Base-by-base conservation (phyloP, 768 basidiomycete species). In the Gymnopilus junonius region DNA sequence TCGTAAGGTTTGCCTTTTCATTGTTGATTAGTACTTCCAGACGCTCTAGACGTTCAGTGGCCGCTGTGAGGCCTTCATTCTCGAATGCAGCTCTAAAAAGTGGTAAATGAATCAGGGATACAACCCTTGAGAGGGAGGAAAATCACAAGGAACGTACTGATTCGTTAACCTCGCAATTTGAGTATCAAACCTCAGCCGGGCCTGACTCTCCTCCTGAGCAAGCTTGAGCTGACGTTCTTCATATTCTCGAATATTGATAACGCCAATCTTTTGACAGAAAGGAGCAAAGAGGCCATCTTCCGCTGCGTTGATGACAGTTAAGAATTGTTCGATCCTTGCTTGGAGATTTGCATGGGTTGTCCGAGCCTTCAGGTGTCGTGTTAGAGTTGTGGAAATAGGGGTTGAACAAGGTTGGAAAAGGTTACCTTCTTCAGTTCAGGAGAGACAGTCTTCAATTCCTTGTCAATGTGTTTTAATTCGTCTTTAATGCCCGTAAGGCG, bases 221-320 rank as follows among this genome's bases (percentile, higher is more conserved):
- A 93, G 85, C 74, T 90, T 92, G 31, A 98, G 80, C 70, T 97
- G 94, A 21, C 91, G 87, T 71, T 94, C 92, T 75, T 99, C 97
- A 72, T 96, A 99, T 68, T 96, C 94, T 27, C 96, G 87, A 65
- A 99, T 94, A 75, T 89, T 89, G 15, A 77, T 73, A 7, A 97
- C 90, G 10, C 87, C 84, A 66, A 98, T 95, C 67, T 87, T 84
- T 37, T 76, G 73, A 72, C 96, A 98, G 78, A 99, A 98, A 3
- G 77, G 74, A 1, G 75, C 79, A 71, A 96, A 99, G 12, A 96
- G 77, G 2, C 79, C 79, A 70, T 94, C 93, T 71, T 98, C 97
- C 0, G 92, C 94, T 7, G 78, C 80, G 66, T 95, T 83, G 69
- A 98, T 82, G 4, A 82, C 81, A 3, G 77, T 73, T 20, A 83